phyloP scores from a whole-genome alignment of 306 rosid species.

The Echinosophora koreensis region DNA sequence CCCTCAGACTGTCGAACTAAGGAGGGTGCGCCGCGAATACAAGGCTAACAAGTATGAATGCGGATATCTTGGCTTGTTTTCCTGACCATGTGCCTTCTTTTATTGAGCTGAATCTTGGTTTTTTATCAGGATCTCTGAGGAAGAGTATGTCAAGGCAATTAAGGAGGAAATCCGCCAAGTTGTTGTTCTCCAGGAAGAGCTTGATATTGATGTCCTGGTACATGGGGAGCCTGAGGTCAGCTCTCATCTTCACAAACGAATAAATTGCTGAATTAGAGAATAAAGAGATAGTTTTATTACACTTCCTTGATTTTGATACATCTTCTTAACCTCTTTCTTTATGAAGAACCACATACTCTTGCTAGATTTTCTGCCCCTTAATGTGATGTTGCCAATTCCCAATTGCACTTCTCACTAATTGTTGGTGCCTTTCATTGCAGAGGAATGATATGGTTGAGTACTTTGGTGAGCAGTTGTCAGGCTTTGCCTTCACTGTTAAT shows the following conservation, averaged over 20 bases:
- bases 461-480: slow-evolving; percentile 91
- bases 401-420: slow-evolving; percentile 37
- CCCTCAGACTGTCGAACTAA: slow-evolving; percentile 87
- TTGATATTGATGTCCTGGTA: slow-evolving; percentile 87
- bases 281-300: slow-evolving; percentile 26
- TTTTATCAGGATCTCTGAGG: slow-evolving; percentile 77
- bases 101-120: slow-evolving; percentile 24
- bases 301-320: not conserved
- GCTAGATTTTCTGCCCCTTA: not conserved
- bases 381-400: slow-evolving; percentile 3
- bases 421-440: slow-evolving; percentile 55
- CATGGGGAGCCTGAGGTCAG: slow-evolving; percentile 95
- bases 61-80: slow-evolving; percentile 32
- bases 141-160: slow-evolving; percentile 72
- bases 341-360: not conserved
- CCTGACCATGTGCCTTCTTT: slow-evolving; percentile 25
- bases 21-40: slow-evolving; percentile 92
- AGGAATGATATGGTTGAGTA: slow-evolving; percentile 94
- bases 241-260: slow-evolving; percentile 39
- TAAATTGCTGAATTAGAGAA: not conserved
- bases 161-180: slow-evolving; percentile 78
- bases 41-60: slow-evolving; percentile 80
- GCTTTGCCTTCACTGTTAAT: slow-evolving; percentile 83
- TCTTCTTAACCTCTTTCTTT: slow-evolving; percentile 2
- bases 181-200: slow-evolving; percentile 84